phyloP scores from a whole-genome alignment of 257 asterid genomes.

The Solanum rostratum region DNA sequence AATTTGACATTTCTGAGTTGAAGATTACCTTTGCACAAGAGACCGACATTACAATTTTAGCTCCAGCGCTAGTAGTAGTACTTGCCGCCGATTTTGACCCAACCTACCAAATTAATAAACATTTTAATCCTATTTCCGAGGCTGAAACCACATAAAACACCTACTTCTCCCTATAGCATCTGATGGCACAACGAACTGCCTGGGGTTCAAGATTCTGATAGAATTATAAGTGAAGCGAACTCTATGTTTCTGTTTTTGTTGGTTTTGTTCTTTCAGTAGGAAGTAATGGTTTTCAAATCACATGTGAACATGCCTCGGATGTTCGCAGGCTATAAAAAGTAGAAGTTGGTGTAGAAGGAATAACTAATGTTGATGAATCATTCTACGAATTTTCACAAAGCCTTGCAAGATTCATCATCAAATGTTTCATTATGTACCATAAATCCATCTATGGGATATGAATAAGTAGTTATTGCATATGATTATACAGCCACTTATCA shows the following conservation, averaged over 20 bases:
- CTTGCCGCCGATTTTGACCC: constrained; percentile 97
- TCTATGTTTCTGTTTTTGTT: not conserved
- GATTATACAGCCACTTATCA: not conserved
- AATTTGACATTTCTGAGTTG: not conserved
- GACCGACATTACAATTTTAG: constrained; percentile 99
- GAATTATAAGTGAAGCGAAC: not conserved
- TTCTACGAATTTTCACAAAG: not conserved
- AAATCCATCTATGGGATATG: not conserved
- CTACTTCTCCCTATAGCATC: not conserved
- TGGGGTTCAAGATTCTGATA: not conserved
- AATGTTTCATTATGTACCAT: not conserved
- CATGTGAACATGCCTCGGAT: not conserved
- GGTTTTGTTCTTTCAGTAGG: not conserved
- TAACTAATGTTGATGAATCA: not conserved
- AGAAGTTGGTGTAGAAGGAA: not conserved
- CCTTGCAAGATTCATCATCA: not conserved
- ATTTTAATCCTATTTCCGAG: not conserved
- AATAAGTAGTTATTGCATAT: not conserved
- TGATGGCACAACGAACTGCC: not conserved
- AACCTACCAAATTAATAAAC: constrained; percentile 39
- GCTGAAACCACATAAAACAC: not conserved
- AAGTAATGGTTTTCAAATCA: not conserved
- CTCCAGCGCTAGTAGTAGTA: constrained; percentile 97
- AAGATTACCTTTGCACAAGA: constrained; percentile 86
- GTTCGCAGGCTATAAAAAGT: not conserved